Evolutionary conservation across 78 protist genomes (phyloP).

Genomic region (Dictyostelium firmibasis): DNA sequence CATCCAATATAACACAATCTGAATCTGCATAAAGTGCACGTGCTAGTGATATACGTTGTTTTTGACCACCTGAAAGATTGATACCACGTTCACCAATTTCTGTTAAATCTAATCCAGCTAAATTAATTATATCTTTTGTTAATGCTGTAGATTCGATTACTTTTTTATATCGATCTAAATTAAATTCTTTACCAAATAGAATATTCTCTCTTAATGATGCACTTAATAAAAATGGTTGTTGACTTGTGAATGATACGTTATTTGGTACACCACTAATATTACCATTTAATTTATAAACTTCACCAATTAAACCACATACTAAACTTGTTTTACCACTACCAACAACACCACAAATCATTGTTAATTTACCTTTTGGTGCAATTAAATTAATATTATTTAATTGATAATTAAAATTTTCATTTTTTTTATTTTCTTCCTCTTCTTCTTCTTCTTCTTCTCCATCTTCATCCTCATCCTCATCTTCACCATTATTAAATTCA

Average conservation of each 20-base stretch:
- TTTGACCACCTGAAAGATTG: conserved; percentile 98
- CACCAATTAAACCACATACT: conserved; percentile 53
- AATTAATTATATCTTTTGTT: conserved; percentile 47
- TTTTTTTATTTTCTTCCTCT: neutral
- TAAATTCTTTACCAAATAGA: conserved; percentile 91
- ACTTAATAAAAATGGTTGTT: conserved; percentile 94
- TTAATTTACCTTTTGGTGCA: conserved; percentile 52
- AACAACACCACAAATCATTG: conserved; percentile 86
- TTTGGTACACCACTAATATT: neutral
- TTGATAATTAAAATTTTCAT: neutral
- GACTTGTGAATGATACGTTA: conserved; percentile 71
- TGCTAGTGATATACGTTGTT: conserved; percentile 95
- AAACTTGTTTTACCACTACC: conserved; percentile 94
- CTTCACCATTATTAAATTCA: neutral
- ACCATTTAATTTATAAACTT: conserved; percentile 26
- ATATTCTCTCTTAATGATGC: conserved; percentile 94
- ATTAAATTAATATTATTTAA: conserved; percentile 19
- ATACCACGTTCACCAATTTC: conserved; percentile 99
- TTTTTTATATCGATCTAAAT: conserved; percentile 61
- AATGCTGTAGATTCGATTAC: conserved; percentile 89
- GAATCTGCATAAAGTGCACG: conserved; percentile 85
- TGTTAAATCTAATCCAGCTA: conserved; percentile 88
- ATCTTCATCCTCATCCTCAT: neutral
- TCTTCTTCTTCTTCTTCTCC: neutral
- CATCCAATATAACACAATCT: conserved; percentile 91